A percentile compares a stretch with the other conserved stretches of the same genome.
phyloP scores from a whole-genome alignment of 2,329 filamentous ascomycete genomes.

The Fusarium solani-melongenae region DNA sequence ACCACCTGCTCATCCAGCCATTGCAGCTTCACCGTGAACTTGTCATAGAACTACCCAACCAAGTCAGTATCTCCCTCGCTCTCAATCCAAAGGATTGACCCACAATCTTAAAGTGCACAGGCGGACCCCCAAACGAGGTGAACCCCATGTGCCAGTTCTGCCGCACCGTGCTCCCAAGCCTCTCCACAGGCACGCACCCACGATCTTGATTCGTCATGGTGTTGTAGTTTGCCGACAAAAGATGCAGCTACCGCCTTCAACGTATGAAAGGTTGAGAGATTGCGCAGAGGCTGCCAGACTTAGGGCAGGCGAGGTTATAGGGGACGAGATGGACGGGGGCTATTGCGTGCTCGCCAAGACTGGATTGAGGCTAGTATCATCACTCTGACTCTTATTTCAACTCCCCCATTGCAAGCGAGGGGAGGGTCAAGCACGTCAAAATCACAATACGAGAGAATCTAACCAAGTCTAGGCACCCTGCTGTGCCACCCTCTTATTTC shows the following conservation, averaged over 20 bases:
- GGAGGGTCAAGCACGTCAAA: background rate
- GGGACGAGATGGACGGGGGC: background rate
- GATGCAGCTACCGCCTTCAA: background rate
- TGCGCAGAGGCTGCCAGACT: background rate
- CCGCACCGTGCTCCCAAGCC: constrained; percentile 13
- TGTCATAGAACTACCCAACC: constrained; percentile 29
- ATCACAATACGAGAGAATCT: background rate
- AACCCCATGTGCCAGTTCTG: constrained; percentile 59
- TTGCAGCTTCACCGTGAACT: constrained; percentile 68
- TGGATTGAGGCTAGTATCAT: background rate
- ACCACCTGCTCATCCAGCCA: constrained; percentile 79
- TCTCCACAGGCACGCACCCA: constrained; percentile 12
- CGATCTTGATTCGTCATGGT: background rate
- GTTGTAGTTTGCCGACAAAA: background rate
- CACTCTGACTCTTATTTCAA: background rate
- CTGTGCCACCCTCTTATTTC: background rate
- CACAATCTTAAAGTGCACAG: constrained; percentile 31
- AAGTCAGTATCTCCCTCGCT: background rate
- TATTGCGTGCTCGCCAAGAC: constrained; percentile 4
- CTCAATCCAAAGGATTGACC: background rate
- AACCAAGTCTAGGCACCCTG: background rate
- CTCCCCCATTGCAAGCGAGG: background rate
- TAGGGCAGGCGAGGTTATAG: background rate
- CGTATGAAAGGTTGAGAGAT: background rate
- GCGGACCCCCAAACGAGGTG: constrained; percentile 21